Conservation (phyloP, 2,329 filamentous ascomycete species). For the Arthrinium phaeospermum region DNA sequence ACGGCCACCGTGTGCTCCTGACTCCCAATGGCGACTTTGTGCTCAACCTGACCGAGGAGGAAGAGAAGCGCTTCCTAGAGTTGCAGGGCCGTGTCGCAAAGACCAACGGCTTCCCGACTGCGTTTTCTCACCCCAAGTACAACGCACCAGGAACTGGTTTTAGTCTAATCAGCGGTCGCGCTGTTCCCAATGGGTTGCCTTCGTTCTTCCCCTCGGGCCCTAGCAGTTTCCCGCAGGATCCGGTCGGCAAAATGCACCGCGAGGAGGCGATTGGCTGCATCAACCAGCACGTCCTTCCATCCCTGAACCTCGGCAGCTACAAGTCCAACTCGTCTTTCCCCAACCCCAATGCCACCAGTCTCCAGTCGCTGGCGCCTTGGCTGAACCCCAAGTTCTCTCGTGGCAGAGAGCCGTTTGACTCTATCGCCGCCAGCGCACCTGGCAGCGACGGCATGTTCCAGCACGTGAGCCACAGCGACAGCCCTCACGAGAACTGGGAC, state of each 20-base stretch:
- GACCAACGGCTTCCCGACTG: slow-evolving; percentile 56
- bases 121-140: slow-evolving; percentile 62
- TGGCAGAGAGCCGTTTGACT: slow-evolving; percentile 14
- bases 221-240: slow-evolving; percentile 58
- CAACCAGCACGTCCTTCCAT: slow-evolving; percentile 70
- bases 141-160: slow-evolving; percentile 63
- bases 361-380: slow-evolving; percentile 52
- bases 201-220: slow-evolving; percentile 62
- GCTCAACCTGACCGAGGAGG: slow-evolving; percentile 70
- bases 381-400: slow-evolving; percentile 32
- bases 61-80: slow-evolving; percentile 73
- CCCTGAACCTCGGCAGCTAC: slow-evolving; percentile 58
- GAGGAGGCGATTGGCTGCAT: slow-evolving; percentile 72
- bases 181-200: slow-evolving; percentile 67
- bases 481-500: slow-evolving; percentile 39
- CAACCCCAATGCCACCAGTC: slow-evolving; percentile 53
- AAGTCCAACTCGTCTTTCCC: slow-evolving; percentile 42
- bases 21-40: slow-evolving; percentile 79
- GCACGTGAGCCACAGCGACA: slow-evolving; percentile 26
- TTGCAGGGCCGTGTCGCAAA: slow-evolving; percentile 66
- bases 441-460: slow-evolving; percentile 25
- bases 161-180: slow-evolving; percentile 67
- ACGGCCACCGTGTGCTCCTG: slow-evolving; percentile 72
- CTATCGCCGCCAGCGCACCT: slow-evolving; percentile 22
- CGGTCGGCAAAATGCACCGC: slow-evolving; percentile 68